phyloP scores from a whole-genome alignment of 306 rosid genomes.

The Pterocarpus santalinus region DNA sequence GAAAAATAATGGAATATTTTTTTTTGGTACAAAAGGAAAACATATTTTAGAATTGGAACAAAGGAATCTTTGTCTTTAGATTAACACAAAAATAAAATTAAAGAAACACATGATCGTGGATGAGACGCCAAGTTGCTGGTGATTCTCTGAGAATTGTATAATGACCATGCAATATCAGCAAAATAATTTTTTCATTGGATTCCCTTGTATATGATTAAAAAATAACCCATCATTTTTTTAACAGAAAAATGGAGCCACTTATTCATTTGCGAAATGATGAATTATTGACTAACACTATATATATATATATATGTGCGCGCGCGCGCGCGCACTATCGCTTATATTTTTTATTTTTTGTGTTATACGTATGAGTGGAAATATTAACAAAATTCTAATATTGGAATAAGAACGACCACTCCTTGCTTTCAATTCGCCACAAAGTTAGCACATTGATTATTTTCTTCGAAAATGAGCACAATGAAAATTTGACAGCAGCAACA shows the following conservation, averaged over 20 bases:
- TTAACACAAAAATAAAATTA: conserved; percentile 39
- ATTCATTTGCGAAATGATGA: conserved; percentile 34
- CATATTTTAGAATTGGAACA: conserved; percentile 42
- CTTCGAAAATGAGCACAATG: background rate
- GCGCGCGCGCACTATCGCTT: background rate
- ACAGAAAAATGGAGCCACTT: conserved; percentile 47
- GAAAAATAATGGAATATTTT: conserved; percentile 39
- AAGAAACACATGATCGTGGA: conserved; percentile 55
- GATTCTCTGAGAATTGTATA: conserved; percentile 50
- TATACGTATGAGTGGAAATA: background rate
- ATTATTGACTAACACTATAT: conserved; percentile 4
- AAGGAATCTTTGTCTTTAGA: conserved; percentile 73
- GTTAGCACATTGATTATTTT: background rate
- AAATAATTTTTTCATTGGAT: conserved; percentile 54
- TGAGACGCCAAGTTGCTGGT: conserved; percentile 67
- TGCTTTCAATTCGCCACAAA: background rate
- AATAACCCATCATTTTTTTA: conserved; percentile 11
- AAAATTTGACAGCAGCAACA: too few relatives aligned
- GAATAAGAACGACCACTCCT: background rate
- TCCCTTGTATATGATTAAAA: conserved; percentile 44
- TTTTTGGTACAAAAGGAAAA: conserved; percentile 12
- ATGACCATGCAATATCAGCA: conserved; percentile 21
- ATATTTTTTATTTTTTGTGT: background rate
- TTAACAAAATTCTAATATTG: background rate
- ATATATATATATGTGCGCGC: too few relatives aligned